Base-by-base conservation (phyloP, 768 basidiomycete species). In the Zangia roseola region DNA sequence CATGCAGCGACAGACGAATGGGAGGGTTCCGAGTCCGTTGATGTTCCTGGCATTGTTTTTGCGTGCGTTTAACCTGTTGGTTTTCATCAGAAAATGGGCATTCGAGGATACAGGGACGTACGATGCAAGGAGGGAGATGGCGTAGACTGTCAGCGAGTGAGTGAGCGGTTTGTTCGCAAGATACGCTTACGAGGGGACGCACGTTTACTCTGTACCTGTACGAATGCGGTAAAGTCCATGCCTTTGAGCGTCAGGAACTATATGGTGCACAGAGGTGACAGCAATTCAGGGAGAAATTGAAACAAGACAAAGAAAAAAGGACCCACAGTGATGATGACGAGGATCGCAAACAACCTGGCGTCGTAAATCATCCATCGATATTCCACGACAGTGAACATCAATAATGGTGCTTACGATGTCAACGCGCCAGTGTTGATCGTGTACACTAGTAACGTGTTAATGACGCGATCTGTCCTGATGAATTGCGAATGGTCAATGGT, bases 391-490 rank as follows among this genome's bases (percentile, higher is more conserved):
- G 12, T 2, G 20, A 17, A 8, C 24, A 9, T n/a, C 24, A 20
- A 5, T 9, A 23, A 6, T 12, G 28, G n/a, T 16, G 41, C 39
- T 47, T 25, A 58, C 52, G 52, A 58, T 1, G 56, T 56, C 23
- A 56, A 19, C 2, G 37, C 50, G 12, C 54, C 56, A 6, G 56
- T 56, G 24, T 57, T 53, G 42, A 60, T 45, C 13, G 37, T 59
- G 40, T 59, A 59, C 21, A 60, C n/a, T 6, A 59, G 47, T 16
- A 60, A 38, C 5, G 31, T 48, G 12, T 60, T 53, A 42, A 59
- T 49, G 20, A 59, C 26, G 5, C 23, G 45, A n/a, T 59, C 47
- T 14, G 54, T 59, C 26, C 58, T 59, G 8, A n/a, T 12, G 31
- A 34, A 28, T n/a, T 5, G 6, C 23, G 25, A 34, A 31, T 28